Conservation (phyloP, 2,329 filamentous ascomycete species). For the Colletotrichum nymphaeae region DNA sequence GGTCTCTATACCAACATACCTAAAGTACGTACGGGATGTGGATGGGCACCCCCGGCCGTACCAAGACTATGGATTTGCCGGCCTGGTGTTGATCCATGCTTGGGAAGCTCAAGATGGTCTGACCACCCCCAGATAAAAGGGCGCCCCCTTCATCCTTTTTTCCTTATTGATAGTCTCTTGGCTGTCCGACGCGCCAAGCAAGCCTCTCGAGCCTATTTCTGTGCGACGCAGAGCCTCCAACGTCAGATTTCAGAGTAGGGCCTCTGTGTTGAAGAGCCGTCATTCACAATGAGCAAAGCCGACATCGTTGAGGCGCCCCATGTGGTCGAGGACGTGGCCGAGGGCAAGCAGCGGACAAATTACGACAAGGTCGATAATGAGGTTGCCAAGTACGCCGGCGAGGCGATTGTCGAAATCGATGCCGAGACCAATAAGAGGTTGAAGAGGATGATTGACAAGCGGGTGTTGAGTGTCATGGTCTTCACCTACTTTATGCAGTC, state of each 20-base stretch:
- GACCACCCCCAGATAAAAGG: background rate
- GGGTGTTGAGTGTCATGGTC: slow-evolving; percentile 61
- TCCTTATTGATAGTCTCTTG: background rate
- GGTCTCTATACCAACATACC: background rate
- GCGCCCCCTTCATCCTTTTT: background rate
- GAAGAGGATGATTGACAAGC: slow-evolving; percentile 60
- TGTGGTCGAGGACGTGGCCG: slow-evolving; percentile 5
- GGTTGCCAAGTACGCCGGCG: slow-evolving; percentile 25
- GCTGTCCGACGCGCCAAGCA: background rate
- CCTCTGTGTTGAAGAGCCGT: too few species aligned
- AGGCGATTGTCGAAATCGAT: slow-evolving; percentile 54
- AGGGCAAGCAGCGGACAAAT: slow-evolving; percentile 23
- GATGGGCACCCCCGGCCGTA: background rate
- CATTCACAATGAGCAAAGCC: slow-evolving; percentile 1
- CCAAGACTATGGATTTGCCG: background rate
- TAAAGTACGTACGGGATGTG: background rate
- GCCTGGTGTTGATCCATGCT: background rate
- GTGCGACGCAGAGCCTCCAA: background rate
- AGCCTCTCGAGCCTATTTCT: background rate
- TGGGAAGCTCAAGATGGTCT: too few species aligned
- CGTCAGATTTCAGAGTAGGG: background rate
- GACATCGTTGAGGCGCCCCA: background rate
- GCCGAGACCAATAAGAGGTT: slow-evolving; percentile 61
- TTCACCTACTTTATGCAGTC: slow-evolving; percentile 60
- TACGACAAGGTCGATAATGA: slow-evolving; percentile 24